Conservation (phyloP, 1,284 basidiomycete genomes). For the Irpex lacteus region DNA sequence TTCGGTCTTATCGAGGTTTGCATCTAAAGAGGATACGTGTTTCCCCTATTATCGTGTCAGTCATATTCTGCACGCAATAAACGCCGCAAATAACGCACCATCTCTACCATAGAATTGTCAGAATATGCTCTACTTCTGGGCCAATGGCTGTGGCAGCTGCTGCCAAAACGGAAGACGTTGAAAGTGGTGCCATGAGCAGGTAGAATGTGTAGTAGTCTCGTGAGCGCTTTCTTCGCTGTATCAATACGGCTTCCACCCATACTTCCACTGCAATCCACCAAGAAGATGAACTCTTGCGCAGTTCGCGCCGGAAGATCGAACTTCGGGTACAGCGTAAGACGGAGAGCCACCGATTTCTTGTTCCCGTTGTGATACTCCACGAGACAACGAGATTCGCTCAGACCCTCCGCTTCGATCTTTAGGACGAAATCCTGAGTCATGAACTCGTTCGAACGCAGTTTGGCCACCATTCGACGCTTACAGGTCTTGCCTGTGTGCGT, state of each 20-base stretch:
- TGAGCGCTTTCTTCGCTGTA: slow-evolving; percentile 38
- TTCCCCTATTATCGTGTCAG: slow-evolving; percentile 13
- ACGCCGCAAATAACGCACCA: slow-evolving; percentile 33
- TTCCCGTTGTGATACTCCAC: slow-evolving; percentile 37
- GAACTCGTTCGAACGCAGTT: slow-evolving; percentile 11
- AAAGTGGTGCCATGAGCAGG: slow-evolving; percentile 36
- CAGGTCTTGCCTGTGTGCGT: slow-evolving; percentile 1
- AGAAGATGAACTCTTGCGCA: slow-evolving; percentile 45
- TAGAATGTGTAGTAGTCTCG: slow-evolving; percentile 37
- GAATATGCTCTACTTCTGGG: slow-evolving; percentile 31
- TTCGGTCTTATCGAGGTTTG: slow-evolving; percentile 48
- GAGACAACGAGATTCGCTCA: slow-evolving; percentile 55
- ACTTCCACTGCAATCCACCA: slow-evolving; percentile 45
- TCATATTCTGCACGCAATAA: not conserved
- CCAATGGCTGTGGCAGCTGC: slow-evolving; percentile 32
- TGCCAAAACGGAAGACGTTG: slow-evolving; percentile 54
- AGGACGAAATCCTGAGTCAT: slow-evolving; percentile 12
- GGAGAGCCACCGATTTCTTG: slow-evolving; percentile 42
- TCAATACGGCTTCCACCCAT: slow-evolving; percentile 38
- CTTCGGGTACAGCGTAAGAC: slow-evolving; percentile 50
- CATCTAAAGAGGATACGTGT: slow-evolving; percentile 37
- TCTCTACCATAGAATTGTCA: slow-evolving; percentile 30
- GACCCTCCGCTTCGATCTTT: slow-evolving; percentile 19
- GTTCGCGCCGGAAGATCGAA: slow-evolving; percentile 37
- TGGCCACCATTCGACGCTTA: slow-evolving; percentile 2